Percentiles rank a stretch among this genome's conserved stretches.
These are phyloP conservation scores for Jamesozyma lodderae DNA, from an alignment of 805 yeast genomes.

Conservation along the genomic window DNA sequence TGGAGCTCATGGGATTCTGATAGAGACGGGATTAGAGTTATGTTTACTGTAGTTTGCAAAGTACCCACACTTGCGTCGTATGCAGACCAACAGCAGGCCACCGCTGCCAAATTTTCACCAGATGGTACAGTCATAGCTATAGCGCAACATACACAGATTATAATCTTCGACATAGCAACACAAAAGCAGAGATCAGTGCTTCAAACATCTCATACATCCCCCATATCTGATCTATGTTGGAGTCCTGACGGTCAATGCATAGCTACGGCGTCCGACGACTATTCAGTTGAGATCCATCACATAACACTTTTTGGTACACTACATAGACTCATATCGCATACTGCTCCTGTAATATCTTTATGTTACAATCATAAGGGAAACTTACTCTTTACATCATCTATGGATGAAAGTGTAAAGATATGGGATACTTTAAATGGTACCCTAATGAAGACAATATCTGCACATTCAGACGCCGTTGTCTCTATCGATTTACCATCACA, in stretches of 20 bases:
- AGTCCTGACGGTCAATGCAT: slow-evolving; percentile 63
- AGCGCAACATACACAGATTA: slow-evolving; percentile 49
- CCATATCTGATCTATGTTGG: slow-evolving; percentile 71
- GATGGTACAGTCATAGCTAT: slow-evolving; percentile 51
- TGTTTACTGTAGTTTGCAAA: too few species aligned
- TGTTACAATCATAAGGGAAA: slow-evolving; percentile 69
- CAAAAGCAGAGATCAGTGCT: slow-evolving; percentile 25
- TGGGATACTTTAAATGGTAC: slow-evolving; percentile 73
- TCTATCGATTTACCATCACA: slow-evolving; percentile 65
- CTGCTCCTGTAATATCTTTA: slow-evolving; percentile 72
- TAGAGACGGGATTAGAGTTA: too few species aligned
- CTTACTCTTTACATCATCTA: slow-evolving; percentile 67
- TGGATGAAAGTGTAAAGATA: slow-evolving; percentile 83
- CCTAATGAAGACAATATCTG: slow-evolving; percentile 70
- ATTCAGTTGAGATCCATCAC: slow-evolving; percentile 68
- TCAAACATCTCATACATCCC: slow-evolving; percentile 38
- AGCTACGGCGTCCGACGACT: slow-evolving; percentile 84
- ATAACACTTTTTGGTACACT: slow-evolving; percentile 34
- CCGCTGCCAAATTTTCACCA: slow-evolving; percentile 53
- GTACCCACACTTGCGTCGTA: too few species aligned
- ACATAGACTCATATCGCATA: slow-evolving; percentile 59
- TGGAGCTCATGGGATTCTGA: too few species aligned
- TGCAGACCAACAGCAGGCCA: too few species aligned
- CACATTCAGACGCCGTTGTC: slow-evolving; percentile 87
- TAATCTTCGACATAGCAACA: slow-evolving; percentile 42